Evolutionary conservation across 2,329 filamentous ascomycete genomes (phyloP).

Genomic region (Conoideocrella luteorostrata): DNA sequence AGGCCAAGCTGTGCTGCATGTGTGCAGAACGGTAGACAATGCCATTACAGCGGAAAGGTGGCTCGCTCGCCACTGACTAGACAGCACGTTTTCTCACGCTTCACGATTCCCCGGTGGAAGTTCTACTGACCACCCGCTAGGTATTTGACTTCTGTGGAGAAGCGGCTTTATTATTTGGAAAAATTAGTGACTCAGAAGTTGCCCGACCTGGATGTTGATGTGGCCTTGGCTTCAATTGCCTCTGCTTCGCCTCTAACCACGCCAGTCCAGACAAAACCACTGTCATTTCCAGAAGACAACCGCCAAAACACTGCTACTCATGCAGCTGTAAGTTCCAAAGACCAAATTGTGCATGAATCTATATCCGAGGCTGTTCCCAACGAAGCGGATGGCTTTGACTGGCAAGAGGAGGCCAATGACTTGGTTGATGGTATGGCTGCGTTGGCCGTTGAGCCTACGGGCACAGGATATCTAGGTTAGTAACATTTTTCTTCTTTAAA

Average conservation of each 20-base stretch:
- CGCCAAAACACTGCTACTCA: neutral
- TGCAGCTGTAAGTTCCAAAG: no score
- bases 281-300: no score
- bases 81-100: slow-evolving; percentile 12
- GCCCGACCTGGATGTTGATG: slow-evolving; percentile 6
- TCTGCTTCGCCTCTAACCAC: neutral
- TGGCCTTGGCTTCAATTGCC: neutral
- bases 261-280: no score
- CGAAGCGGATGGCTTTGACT: slow-evolving; percentile 25
- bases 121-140: slow-evolving; percentile 9
- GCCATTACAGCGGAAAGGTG: slow-evolving; percentile 20
- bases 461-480: slow-evolving; percentile 28
- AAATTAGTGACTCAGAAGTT: slow-evolving; percentile 6
- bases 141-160: slow-evolving; percentile 15
- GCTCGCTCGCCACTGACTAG: slow-evolving; percentile 20
- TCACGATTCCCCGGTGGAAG: neutral
- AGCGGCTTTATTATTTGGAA: slow-evolving; percentile 5
- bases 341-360: slow-evolving; percentile 11
- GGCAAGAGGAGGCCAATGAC: slow-evolving; percentile 25
- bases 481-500: no score
- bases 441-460: slow-evolving; percentile 27
- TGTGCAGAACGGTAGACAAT: slow-evolving; percentile 15
- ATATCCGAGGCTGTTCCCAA: slow-evolving; percentile 23
- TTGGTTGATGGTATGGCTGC: slow-evolving; percentile 30
- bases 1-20: slow-evolving; percentile 18